Base-by-base conservation (phyloP, 208 protist genomes). In the Trypanosoma lewisi region DNA sequence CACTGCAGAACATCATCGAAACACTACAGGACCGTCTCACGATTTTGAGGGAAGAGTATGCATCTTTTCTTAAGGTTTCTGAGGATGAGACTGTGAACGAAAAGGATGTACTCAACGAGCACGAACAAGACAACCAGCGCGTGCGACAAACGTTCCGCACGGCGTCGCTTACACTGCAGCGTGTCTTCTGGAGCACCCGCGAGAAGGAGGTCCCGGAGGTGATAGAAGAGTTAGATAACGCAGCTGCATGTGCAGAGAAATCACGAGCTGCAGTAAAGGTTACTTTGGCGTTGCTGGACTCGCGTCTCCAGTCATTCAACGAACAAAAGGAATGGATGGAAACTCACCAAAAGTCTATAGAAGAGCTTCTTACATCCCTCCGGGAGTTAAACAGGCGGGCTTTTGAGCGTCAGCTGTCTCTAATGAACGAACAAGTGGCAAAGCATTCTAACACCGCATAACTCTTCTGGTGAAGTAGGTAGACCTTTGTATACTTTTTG, bases 291-390 rank as follows among this genome's bases (percentile, higher is more conserved):
- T 75, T 91, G 63, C 70, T 91, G 33, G 70, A 88, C 41, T 85
- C 81, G 6, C 83, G 81, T 57, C 11, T 67, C 33, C 61, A 73
- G 14, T 61, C 66, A 16, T 84, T 85, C 42, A 57, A 48, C 23
- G 78, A 88, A 54, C 80, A 85, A 58, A 77, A 76, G 59, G 75
- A 85, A 34, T 88, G 78, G 81, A 91, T 88, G 78, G 74, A 86
- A 48, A 66, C 73, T 19, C 79, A 88, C 45, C 81, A 88, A 48
- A 71, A 82, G 57, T 75, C 79, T n/a, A 44, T 87, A 45, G 59
- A 82, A n/a, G 75, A 87, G 52, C 69, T 87, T 25, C 70, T 87
- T n/a, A 44, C 39, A 5, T 88, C 85, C 19, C 71, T 86, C 44
- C 70, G 70, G 16, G 33, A 67, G 31, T 54, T 91, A 17, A 86